Evolutionary conservation across 495 filamentous ascomycete genomes (phyloP), one percentile per base, ranked within the genome.

Genomic region (Xanthoparmelia taractica): DNA sequence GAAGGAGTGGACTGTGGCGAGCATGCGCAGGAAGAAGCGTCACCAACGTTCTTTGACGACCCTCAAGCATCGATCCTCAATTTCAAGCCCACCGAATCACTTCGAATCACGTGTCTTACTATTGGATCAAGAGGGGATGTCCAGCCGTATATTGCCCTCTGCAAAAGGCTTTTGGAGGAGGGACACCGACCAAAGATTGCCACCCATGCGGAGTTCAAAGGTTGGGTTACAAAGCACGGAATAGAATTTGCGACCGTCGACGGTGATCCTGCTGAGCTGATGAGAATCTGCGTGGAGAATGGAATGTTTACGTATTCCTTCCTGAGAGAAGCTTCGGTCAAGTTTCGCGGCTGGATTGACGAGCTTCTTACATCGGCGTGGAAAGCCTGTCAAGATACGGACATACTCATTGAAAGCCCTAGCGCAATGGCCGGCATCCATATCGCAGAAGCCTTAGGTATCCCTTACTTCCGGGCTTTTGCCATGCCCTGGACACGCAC

Each of bases 401-500:
- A 98, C 71, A 77, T 98, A 41, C 79, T 98, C 20, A 95, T 98
- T 58, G 94, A 98, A 67, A 93, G 89, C 50, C 94, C 94, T n/a
- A 92, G 87, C 66, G 92, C 95, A 50, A 98, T 98, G 94, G 92
- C 87, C 13, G 94, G 94, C 36, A 96, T 98, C 50, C 94, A 98
- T 72, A 97, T 98, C 65, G 94, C 94, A n/a, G 95, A 98, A 75
- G 92, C 92, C 10, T 80, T 98, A 8, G 80, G 82, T 38, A 95
- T 98, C 58, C 94, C 94, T 8, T 98, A 98, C 71, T 97, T 97
- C 80, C 85, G 94, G 64, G 95, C 92, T 0, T 98, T 98, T 73
- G 94, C 93, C 23, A 98, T 98, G 94, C 95, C 94, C 18, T 98
- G 94, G 94, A 93, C 95, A 0, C 85, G 92, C 52, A 98, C 94